phyloP scores from a whole-genome alignment of 208 protist species.

The Kentomonas sorsogonicus region DNA sequence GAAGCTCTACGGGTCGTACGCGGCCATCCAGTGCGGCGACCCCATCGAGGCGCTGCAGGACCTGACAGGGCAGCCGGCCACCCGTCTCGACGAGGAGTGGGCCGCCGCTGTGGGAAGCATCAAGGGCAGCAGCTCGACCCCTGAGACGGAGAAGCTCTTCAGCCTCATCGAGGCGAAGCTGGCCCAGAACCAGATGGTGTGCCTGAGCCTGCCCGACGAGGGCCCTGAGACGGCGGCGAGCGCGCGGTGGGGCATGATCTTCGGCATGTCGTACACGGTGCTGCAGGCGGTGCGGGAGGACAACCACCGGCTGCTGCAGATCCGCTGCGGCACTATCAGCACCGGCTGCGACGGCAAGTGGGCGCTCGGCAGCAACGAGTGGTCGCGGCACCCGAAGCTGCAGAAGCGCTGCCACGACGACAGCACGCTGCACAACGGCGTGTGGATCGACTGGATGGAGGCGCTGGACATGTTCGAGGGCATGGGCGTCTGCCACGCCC shows the following conservation, averaged over 20 bases:
- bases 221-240: constrained; percentile 12
- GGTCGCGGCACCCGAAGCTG: constrained; percentile 30
- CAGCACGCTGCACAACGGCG: constrained; percentile 4
- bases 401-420: constrained; percentile 13
- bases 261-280: constrained; percentile 45
- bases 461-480: constrained; percentile 48
- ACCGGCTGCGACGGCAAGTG: constrained; percentile 23
- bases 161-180: constrained; percentile 11
- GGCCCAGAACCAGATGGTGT: constrained; percentile 22
- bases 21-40: constrained; percentile 50
- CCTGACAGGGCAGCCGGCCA: constrained; percentile 41
- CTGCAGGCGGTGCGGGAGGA: constrained; percentile 22
- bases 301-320: constrained; percentile 22
- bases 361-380: constrained; percentile 24
- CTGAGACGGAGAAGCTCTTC: constrained; percentile 25
- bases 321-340: constrained; percentile 25
- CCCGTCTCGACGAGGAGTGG: constrained; percentile 50
- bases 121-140: background rate
- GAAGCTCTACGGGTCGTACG: constrained; percentile 73
- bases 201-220: constrained; percentile 34
- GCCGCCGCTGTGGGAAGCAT: constrained; percentile 4
- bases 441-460: constrained; percentile 62
- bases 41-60: constrained; percentile 54
- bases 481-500: constrained; percentile 40
- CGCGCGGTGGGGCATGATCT: constrained; percentile 20